These are phyloP conservation scores for Jackrogersella minutella DNA, from an alignment of 495 filamentous ascomycete species.

Conservation along the genomic window DNA sequence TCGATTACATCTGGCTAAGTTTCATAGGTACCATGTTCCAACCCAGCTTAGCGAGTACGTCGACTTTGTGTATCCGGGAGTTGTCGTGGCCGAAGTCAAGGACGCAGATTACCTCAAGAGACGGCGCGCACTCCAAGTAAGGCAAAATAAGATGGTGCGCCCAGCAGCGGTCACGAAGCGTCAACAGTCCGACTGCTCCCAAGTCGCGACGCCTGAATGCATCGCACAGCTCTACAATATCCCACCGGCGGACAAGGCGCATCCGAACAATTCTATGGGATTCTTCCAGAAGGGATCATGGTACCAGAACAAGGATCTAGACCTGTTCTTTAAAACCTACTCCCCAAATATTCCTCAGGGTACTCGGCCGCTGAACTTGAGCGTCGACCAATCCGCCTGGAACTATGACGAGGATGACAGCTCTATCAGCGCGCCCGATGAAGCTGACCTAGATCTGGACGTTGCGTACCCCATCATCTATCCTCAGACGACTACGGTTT, in stretches of 20 bases:
- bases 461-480: slow-evolving; percentile 1
- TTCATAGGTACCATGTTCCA: not conserved
- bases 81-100: not conserved
- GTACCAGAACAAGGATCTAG: slow-evolving; percentile 3
- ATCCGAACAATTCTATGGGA: slow-evolving; percentile 29
- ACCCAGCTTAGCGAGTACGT: not conserved
- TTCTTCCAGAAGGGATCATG: slow-evolving; percentile 42
- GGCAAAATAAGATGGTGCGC: not conserved
- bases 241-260: slow-evolving; percentile 26
- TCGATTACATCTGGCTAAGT: not conserved
- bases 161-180: not conserved
- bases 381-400: not conserved
- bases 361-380: not conserved
- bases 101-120: not conserved
- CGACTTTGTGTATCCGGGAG: not conserved
- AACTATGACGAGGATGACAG: not conserved
- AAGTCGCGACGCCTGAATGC: not conserved
- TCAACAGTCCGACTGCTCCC: not conserved
- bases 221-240: slow-evolving; percentile 3
- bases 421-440: not conserved
- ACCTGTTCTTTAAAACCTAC: not conserved
- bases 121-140: not conserved
- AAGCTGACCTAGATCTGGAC: not conserved
- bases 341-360: not conserved
- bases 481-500: not conserved